A percentile compares a stretch with the other conserved stretches of the same genome.
These are phyloP conservation scores for Raphanus raphanistrum DNA, from an alignment of 345 rosid species.

Conservation along the genomic window DNA sequence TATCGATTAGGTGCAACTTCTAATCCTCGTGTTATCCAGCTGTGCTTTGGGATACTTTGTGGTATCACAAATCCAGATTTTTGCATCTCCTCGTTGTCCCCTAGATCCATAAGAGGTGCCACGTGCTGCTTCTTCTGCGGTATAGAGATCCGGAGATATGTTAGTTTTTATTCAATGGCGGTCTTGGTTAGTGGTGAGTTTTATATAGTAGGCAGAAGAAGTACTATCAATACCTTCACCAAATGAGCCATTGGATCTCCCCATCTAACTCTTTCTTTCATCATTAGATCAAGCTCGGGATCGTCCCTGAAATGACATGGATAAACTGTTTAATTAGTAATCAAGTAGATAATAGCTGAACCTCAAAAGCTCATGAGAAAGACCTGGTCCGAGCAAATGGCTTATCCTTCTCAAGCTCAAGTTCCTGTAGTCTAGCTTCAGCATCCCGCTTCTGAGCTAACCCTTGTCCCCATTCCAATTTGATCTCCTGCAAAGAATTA, in stretches of 20 bases:
- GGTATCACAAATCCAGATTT: slow-evolving; percentile 89
- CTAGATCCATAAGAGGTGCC: slow-evolving; percentile 60
- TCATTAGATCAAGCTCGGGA: slow-evolving; percentile 78
- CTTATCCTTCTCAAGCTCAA: slow-evolving; percentile 82
- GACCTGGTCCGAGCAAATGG: slow-evolving; percentile 87
- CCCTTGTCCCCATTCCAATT: slow-evolving; percentile 98
- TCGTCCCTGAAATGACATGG: slow-evolving; percentile 63
- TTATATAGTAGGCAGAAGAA: not conserved
- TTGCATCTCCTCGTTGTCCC: slow-evolving; percentile 83
- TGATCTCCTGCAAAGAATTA: slow-evolving; percentile 56
- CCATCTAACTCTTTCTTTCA: slow-evolving; percentile 76
- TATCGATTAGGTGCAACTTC: slow-evolving; percentile 84
- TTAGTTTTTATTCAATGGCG: not conserved
- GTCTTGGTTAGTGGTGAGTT: not conserved
- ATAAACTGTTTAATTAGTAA: slow-evolving; percentile 6
- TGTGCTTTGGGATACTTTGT: slow-evolving; percentile 73
- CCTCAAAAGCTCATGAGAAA: slow-evolving; percentile 1
- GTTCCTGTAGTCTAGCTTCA: slow-evolving; percentile 66
- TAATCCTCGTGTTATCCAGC: slow-evolving; percentile 80
- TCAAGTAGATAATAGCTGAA: slow-evolving; percentile 8
- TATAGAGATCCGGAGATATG: too few species aligned
- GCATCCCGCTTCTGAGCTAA: slow-evolving; percentile 91
- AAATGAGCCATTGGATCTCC: slow-evolving; percentile 98
- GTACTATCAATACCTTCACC: slow-evolving; percentile 61
- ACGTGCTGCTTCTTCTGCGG: slow-evolving; percentile 63